A percentile compares a stretch with the other conserved stretches of the same genome.
Conservation (phyloP, 75 land plant species). For the Picea glauca region DNA sequence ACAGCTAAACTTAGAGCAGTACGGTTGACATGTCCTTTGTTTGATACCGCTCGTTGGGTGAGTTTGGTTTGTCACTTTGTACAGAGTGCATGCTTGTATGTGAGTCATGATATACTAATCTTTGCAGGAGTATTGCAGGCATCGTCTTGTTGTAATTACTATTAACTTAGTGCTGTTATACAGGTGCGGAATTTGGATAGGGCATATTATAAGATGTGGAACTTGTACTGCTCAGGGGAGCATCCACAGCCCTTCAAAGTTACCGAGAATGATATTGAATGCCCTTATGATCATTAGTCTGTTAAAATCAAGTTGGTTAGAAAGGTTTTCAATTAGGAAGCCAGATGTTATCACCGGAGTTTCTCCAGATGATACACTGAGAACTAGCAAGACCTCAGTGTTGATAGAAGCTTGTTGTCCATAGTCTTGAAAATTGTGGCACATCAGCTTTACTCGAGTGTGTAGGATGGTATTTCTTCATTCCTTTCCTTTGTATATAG, state of each 20-base stretch:
- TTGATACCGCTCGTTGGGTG: conserved; percentile 98
- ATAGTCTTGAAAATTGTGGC: too few species aligned
- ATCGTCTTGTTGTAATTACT: neutral
- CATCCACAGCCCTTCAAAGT: conserved; percentile 92
- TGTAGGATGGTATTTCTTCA: too few species aligned
- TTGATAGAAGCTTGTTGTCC: neutral
- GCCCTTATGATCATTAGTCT: conserved; percentile 34
- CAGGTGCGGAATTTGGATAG: conserved; percentile 92
- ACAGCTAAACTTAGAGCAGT: conserved; percentile 66
- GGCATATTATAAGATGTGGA: conserved; percentile 98
- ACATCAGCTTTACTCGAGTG: too few species aligned
- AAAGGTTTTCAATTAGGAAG: neutral
- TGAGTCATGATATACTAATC: neutral
- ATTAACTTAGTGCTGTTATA: neutral
- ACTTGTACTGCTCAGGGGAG: conserved; percentile 67
- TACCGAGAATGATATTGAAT: conserved; percentile 69
- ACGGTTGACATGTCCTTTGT: conserved; percentile 82
- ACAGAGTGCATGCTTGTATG: neutral
- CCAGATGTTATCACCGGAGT: neutral
- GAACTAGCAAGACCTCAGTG: neutral
- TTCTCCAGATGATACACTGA: conserved; percentile 9
- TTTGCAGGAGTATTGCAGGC: conserved; percentile 1
- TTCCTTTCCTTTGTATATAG: too few species aligned
- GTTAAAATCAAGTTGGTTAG: neutral
- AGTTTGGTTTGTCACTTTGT: conserved; percentile 15